These are phyloP conservation scores for Clitopilus passeckerianus DNA, from an alignment of 768 basidiomycete genomes.

Conservation along the genomic window DNA sequence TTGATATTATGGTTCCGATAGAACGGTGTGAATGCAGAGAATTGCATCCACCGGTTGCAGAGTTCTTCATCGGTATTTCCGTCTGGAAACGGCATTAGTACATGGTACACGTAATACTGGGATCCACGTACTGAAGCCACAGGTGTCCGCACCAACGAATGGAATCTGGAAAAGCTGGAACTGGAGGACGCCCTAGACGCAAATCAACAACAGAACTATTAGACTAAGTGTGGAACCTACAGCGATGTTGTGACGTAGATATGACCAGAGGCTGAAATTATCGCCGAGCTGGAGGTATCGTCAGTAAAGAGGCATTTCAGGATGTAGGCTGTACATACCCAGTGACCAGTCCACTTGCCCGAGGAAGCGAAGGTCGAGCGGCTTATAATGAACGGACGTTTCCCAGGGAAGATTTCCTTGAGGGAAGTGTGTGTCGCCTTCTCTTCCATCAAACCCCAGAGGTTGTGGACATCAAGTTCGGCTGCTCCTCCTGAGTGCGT, in stretches of 20 bases:
- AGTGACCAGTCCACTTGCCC: constrained; percentile 70
- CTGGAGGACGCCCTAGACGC: constrained; percentile 59
- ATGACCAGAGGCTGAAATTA: constrained; percentile 72
- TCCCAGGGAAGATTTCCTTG: constrained; percentile 44
- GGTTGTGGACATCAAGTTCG: constrained; percentile 66
- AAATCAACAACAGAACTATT: not conserved
- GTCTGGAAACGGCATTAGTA: constrained; percentile 17
- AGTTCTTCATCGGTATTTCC: constrained; percentile 77
- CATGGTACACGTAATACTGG: constrained; percentile 6
- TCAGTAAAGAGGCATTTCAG: not conserved
- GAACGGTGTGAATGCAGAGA: constrained; percentile 81
- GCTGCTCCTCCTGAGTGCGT: constrained; percentile 58
- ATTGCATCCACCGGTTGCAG: constrained; percentile 82
- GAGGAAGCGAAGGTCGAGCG: constrained; percentile 67
- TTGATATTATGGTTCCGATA: constrained; percentile 73
- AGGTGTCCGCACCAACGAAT: constrained; percentile 79
- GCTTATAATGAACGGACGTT: constrained; percentile 67
- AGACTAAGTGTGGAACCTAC: constrained; percentile 15
- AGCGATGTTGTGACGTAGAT: constrained; percentile 58
- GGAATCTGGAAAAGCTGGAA: constrained; percentile 84
- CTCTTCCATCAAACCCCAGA: constrained; percentile 72
- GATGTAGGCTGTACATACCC: constrained; percentile 36
- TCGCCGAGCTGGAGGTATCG: constrained; percentile 56
- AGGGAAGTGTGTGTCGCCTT: constrained; percentile 60
- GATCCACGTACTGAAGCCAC: constrained; percentile 48